These are phyloP conservation scores for Scedosporium minutisporum DNA, from an alignment of 2,329 filamentous ascomycete species.

Conservation along the genomic window DNA sequence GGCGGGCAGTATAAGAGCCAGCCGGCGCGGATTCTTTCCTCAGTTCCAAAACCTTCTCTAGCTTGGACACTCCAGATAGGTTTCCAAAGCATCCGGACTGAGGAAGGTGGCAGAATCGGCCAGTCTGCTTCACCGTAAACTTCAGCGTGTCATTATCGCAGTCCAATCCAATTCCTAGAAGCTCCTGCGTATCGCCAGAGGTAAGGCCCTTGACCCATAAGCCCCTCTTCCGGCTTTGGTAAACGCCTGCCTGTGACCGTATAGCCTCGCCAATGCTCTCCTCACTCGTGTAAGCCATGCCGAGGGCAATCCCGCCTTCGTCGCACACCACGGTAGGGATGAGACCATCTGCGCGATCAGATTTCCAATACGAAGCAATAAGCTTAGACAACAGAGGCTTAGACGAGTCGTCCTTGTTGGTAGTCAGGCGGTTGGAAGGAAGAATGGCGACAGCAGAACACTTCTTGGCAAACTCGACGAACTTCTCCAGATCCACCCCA, in stretches of 20 bases:
- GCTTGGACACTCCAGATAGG: conserved; percentile 66
- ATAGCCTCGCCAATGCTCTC: conserved; percentile 84
- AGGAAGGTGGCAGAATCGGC: conserved; percentile 87
- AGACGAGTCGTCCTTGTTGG: conserved; percentile 50
- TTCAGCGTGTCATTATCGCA: conserved; percentile 90
- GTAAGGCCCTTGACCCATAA: conserved; percentile 95
- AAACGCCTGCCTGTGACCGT: conserved; percentile 70
- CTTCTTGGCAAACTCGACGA: conserved; percentile 38
- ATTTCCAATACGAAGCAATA: conserved; percentile 64
- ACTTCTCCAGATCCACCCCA: conserved; percentile 32
- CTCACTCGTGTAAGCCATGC: conserved; percentile 87
- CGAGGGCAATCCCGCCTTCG: conserved; percentile 73
- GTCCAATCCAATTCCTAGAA: conserved; percentile 76
- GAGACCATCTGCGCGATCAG: conserved; percentile 74
- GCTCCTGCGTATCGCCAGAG: conserved; percentile 86
- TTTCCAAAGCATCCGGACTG: conserved; percentile 90
- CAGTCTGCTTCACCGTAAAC: conserved; percentile 83
- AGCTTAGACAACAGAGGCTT: conserved; percentile 55
- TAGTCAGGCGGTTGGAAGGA: conserved; percentile 59
- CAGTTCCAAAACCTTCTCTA: conserved; percentile 78
- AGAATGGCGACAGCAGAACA: conserved; percentile 61
- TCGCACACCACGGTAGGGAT: conserved; percentile 88
- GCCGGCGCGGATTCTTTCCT: conserved; percentile 74
- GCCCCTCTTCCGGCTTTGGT: conserved; percentile 90
- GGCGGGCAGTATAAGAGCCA: conserved; percentile 85